phyloP scores from a whole-genome alignment of 495 filamentous ascomycete species.

The Trichoderma asperelloides region DNA sequence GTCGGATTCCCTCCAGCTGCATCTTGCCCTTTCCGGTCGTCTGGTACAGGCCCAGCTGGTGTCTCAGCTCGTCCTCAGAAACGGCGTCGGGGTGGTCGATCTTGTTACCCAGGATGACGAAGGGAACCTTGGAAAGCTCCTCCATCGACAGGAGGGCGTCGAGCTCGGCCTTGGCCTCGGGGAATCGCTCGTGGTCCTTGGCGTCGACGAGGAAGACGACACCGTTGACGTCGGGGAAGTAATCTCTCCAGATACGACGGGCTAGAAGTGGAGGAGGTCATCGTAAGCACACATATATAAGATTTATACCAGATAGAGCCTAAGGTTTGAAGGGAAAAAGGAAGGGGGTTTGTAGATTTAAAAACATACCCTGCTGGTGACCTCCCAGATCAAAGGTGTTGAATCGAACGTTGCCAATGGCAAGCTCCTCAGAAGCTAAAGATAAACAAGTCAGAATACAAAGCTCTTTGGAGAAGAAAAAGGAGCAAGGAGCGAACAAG shows the following conservation, averaged over 20 bases:
- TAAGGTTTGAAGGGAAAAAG: constrained; percentile 4
- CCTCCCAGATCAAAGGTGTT: constrained; percentile 96
- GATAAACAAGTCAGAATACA: constrained; percentile 15
- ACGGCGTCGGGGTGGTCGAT: constrained; percentile 96
- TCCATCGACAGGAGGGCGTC: constrained; percentile 92
- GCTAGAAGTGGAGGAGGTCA: constrained; percentile 38
- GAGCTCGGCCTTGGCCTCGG: constrained; percentile 91
- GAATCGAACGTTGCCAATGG: constrained; percentile 93
- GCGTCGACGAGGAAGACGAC: constrained; percentile 98
- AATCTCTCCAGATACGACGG: constrained; percentile 94
- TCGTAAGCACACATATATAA: background rate
- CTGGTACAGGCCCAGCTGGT: constrained; percentile 85
- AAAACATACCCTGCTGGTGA: constrained; percentile 78
- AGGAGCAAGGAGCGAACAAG: background rate
- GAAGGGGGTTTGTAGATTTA: background rate
- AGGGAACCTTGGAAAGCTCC: constrained; percentile 85
- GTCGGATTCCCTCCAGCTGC: constrained; percentile 84
- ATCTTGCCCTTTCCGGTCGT: constrained; percentile 98
- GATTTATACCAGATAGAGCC: background rate
- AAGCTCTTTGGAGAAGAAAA: background rate
- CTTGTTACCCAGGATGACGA: constrained; percentile 94
- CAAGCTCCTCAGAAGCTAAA: constrained; percentile 86
- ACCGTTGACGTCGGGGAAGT: constrained; percentile 96
- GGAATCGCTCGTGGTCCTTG: constrained; percentile 87
- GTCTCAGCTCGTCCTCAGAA: constrained; percentile 85